These are phyloP conservation scores for Bonia amplexicaulis DNA, from an alignment of 176 grass and related monocot genomes.

Conservation along the genomic window DNA sequence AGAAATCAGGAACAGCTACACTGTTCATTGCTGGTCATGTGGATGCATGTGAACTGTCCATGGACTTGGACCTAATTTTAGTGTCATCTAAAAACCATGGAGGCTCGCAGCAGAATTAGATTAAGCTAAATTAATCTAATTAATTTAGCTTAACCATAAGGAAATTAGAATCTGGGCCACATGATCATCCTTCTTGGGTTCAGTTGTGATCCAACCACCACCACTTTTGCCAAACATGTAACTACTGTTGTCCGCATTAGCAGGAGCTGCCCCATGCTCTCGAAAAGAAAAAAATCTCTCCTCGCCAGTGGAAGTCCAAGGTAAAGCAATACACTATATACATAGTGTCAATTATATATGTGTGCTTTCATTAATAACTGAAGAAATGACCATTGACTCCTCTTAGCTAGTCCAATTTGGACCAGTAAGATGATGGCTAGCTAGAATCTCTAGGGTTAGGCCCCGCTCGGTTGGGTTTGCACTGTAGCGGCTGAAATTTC, in stretches of 20 bases:
- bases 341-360: background rate
- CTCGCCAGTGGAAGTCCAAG: background rate
- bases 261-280: background rate
- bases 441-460: slow-evolving; percentile 17
- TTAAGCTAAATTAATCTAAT: background rate
- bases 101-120: background rate
- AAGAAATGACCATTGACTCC: background rate
- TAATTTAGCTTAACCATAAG: too few relatives aligned
- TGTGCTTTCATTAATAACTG: background rate
- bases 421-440: background rate
- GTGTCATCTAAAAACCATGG: background rate
- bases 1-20: background rate
- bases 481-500: too few relatives aligned
- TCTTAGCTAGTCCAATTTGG: slow-evolving; percentile 3
- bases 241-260: slow-evolving; percentile 17
- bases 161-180: background rate
- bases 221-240: slow-evolving; percentile 23
- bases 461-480: too few relatives aligned
- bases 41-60: background rate
- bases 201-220: slow-evolving; percentile 34
- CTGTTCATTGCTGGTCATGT: background rate
- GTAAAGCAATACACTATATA: background rate
- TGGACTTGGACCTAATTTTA: background rate
- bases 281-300: background rate
- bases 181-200: slow-evolving; percentile 6